Evolutionary conservation across 306 rosid species (phyloP).

Genomic region (Trichosanthes truncata): DNA sequence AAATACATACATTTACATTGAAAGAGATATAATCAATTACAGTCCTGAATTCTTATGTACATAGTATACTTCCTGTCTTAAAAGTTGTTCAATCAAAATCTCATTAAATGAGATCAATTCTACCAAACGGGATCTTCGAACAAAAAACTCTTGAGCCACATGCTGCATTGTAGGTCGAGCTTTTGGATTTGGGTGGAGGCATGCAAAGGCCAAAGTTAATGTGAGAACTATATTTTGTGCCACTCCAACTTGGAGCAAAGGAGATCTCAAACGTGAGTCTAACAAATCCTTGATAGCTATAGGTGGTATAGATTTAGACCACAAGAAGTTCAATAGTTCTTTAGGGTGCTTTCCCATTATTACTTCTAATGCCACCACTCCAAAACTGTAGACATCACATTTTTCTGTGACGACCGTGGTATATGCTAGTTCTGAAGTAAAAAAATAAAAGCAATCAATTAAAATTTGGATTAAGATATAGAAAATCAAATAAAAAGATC

Average conservation of each 20-base stretch:
- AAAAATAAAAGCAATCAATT: no score
- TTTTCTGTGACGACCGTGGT: constrained; percentile 14
- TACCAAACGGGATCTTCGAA: background rate
- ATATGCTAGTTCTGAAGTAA: constrained; percentile 6
- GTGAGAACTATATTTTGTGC: background rate
- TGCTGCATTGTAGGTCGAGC: constrained; percentile 14
- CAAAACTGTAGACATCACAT: constrained; percentile 21
- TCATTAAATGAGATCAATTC: constrained; percentile 3
- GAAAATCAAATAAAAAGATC: no score
- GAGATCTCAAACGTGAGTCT: constrained; percentile 1
- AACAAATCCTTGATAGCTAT: constrained; percentile 12
- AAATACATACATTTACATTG: background rate
- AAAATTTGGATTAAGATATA: no score
- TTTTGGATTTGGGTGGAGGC: constrained; percentile 9
- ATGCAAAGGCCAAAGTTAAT: constrained; percentile 14
- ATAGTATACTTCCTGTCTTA: constrained; percentile 1
- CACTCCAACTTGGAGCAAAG: background rate
- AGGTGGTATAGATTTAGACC: background rate
- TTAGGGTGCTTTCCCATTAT: constrained; percentile 22
- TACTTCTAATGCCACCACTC: constrained; percentile 25
- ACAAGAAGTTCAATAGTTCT: constrained; percentile 6
- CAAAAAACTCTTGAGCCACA: constrained; percentile 6
- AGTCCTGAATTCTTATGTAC: background rate
- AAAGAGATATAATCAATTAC: no score
- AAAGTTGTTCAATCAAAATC: constrained; percentile 14